Base-by-base conservation (phyloP, 2,329 filamentous ascomycete species). In the Waltergamsia citrina region DNA sequence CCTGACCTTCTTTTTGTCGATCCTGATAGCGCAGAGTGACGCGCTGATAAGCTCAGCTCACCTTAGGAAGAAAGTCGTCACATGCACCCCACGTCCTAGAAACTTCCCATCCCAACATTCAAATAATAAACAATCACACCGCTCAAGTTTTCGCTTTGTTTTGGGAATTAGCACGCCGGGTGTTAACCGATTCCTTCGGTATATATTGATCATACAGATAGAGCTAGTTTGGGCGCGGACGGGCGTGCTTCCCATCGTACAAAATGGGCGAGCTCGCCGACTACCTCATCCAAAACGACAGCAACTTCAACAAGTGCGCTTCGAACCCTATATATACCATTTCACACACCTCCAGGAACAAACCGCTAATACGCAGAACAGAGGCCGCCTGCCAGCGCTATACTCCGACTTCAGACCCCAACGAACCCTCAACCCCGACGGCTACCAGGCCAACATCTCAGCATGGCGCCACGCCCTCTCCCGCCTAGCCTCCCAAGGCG, bases 341-440 rank as follows among this genome's bases (percentile, higher is more conserved):
- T 22, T 32, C 15, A 23, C 21, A 16, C n/a, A 14, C 9, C 32
- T 5, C 11, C 15, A n/a, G 12, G 17, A 10, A 21, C 34, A 42
- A n/a, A 38, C 34, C 6, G 9, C 11, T 29, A 12, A 16, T 2
- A 19, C 29, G 27, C 11, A 30, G 20, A 12, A 26, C 43, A 86
- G 81, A 61, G 73, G 79, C 42, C 83, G 87, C 32, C 69, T 94
- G 10, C 79, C 85, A 10, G 88, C 86, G 5, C 76, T 94, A 29
- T 94, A 93, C 61, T 88, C 86, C 31, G 87, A 94, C 54, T 94
- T 94, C 51, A 68, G 76, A 24, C 60, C 74, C 5, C 85, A 90
- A 45, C 71, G 71, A 47, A 74, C 71, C 25, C 74, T 83, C 16
- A 94, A 94, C 51, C 85, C 86, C 2, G 85, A 93, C 54, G 86